Percentiles rank a stretch among this genome's conserved stretches.
phyloP scores from a whole-genome alignment of 768 basidiomycete genomes.

The Rhizopogon roseolus region DNA sequence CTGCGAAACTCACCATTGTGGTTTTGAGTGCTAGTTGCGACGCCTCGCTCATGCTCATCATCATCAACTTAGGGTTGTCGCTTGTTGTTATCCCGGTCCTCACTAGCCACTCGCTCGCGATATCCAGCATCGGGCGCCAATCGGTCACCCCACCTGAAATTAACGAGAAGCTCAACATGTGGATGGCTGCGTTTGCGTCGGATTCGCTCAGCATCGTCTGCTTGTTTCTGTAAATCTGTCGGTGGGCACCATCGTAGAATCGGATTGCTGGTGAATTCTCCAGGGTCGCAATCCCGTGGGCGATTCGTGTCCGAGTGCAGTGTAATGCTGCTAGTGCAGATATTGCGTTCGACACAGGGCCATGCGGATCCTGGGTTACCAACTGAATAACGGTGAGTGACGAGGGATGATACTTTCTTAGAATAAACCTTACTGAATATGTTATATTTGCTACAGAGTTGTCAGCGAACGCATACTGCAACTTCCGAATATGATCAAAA shows the following conservation, averaged over 20 bases:
- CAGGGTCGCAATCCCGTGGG: constrained; percentile 51
- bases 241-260: constrained; percentile 65
- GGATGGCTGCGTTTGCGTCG: constrained; percentile 76
- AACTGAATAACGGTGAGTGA: constrained; percentile 25
- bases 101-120: constrained; percentile 73
- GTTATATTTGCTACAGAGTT: constrained; percentile 59
- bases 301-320: constrained; percentile 54
- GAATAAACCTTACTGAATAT: constrained; percentile 49
- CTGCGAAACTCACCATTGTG: constrained; percentile 55
- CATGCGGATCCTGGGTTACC: constrained; percentile 61
- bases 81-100: constrained; percentile 59
- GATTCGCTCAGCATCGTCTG: constrained; percentile 53
- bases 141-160: constrained; percentile 63
- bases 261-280: constrained; percentile 58
- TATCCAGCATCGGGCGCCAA: constrained; percentile 66
- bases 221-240: constrained; percentile 54
- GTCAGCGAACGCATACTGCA: constrained; percentile 63
- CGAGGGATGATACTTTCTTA: background rate
- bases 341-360: constrained; percentile 67
- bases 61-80: constrained; percentile 58
- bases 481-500: constrained; percentile 64
- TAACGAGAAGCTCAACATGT: constrained; percentile 70
- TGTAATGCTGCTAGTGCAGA: constrained; percentile 76
- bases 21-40: constrained; percentile 63
- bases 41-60: constrained; percentile 49